Base-by-base conservation (phyloP, 768 basidiomycete species). In the Suillus decipiens region DNA sequence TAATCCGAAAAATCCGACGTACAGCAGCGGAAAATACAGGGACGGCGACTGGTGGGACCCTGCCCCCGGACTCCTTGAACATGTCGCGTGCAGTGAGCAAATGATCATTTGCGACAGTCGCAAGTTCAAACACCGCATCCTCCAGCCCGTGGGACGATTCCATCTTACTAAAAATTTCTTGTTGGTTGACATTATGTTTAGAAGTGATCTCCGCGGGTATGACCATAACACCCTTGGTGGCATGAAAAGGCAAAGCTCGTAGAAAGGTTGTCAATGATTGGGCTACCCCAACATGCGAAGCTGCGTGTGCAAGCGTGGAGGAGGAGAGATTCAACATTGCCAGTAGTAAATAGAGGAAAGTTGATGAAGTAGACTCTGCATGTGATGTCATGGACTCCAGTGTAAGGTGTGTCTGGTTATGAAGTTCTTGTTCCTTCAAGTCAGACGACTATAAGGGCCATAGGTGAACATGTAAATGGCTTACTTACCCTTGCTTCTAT, bases 121-220 rank as follows among this genome's bases (percentile, higher is more conserved):
- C 93, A 74, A 94, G 87, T 69, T 93, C 91, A 70, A 85, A 95
- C 34, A 92, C 89, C 0, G 93, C 92, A 63, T 92, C 88, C 56
- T 86, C 86, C 17, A 95, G 78, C 2, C 86, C 89, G 54, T 82
- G 74, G 50, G 87, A 86, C 11, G 77, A 67, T 48, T 64, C 68
- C 5, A 87, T 86, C 37, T 77, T 76, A 50, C 86, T 81, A 70
- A 93, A 87, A 17, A 95, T 86, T 17, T 91, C 88, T 71, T 95
- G 92, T 73, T 93, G 92, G 65, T 79, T 84, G 22, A 94, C 89
- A 22, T 86, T 84, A 67, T 93, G 89, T 65, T 82, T 88, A 47
- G 90, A 88, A 15, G 91, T 92, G 61, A 94, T 84, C 69, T 93
- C 92, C 31, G 89, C 87, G 12, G 93, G 93, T 41, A 95, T 87